Evolutionary conservation across 768 basidiomycete species (phyloP).

Genomic region (Amanita molliuscula): DNA sequence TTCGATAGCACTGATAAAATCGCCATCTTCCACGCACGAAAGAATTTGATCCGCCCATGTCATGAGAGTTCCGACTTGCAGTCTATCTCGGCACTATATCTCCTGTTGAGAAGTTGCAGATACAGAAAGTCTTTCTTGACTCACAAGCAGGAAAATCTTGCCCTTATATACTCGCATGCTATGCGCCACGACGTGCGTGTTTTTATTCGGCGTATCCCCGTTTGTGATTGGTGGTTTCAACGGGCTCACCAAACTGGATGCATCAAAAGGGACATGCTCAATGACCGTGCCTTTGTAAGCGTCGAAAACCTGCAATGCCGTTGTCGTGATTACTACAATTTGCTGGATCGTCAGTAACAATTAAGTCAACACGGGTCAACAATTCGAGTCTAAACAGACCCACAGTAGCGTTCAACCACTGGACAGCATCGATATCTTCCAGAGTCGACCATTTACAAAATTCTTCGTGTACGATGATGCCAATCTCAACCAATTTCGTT

Average conservation of each 20-base stretch:
- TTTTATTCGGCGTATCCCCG: conserved; percentile 35
- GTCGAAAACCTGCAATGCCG: conserved; percentile 63
- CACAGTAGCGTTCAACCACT: conserved; percentile 87
- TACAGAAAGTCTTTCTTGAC: conserved; percentile 15
- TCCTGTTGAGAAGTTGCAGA: neutral
- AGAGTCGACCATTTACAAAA: conserved; percentile 49
- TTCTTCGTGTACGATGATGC: conserved; percentile 54
- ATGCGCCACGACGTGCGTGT: conserved; percentile 43
- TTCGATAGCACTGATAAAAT: conserved; percentile 87
- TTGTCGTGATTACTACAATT: conserved; percentile 50
- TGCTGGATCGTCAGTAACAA: conserved; percentile 35
- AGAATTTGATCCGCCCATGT: conserved; percentile 96
- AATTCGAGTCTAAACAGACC: conserved; percentile 26
- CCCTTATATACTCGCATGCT: conserved; percentile 81
- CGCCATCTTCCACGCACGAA: conserved; percentile 69
- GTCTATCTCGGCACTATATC: conserved; percentile 49
- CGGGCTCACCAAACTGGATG: conserved; percentile 44
- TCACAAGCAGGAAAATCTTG: conserved; percentile 82
- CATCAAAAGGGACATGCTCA: conserved; percentile 52
- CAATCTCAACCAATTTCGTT: conserved; percentile 45
- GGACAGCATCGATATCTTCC: conserved; percentile 58
- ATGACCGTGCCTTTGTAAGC: conserved; percentile 41
- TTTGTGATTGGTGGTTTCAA: conserved; percentile 36
- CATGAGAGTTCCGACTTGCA: conserved; percentile 77
- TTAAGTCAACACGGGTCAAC: conserved; percentile 1